These are phyloP conservation scores for Aspergillus persii DNA, from an alignment of 2,329 filamentous ascomycete species.

Conservation along the genomic window DNA sequence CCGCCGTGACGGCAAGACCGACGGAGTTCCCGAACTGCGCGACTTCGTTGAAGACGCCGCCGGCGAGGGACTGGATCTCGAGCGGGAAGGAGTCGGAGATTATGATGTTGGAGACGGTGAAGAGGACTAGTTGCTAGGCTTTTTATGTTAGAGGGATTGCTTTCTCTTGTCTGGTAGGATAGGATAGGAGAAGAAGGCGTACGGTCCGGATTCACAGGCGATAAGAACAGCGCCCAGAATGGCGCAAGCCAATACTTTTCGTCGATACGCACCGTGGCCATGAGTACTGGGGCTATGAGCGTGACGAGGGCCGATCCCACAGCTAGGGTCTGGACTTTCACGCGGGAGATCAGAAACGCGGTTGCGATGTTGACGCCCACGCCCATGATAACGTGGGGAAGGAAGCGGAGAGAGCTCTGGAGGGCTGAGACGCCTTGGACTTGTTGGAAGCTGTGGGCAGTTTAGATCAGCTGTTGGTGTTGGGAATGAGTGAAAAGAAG, in stretches of 20 bases:
- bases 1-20: constrained; percentile 50
- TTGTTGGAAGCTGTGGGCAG: background rate
- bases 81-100: constrained; percentile 55
- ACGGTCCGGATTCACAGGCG: constrained; percentile 14
- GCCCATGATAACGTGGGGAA: background rate
- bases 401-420: background rate
- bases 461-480: too few species aligned
- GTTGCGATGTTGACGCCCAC: background rate
- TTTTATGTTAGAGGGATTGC: too few species aligned
- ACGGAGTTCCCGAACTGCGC: constrained; percentile 55
- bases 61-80: constrained; percentile 56
- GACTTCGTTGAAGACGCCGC: constrained; percentile 59
- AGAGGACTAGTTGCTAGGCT: constrained; percentile 34
- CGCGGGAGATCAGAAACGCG: background rate
- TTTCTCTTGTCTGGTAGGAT: background rate
- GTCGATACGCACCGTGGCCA: background rate
- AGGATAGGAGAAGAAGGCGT: background rate
- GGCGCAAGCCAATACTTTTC: constrained; percentile 20
- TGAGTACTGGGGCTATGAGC: background rate
- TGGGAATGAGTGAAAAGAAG: background rate
- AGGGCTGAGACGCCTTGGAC: background rate
- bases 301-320: background rate
- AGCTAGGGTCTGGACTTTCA: background rate
- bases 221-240: constrained; percentile 6
- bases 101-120: constrained; percentile 56